Evolutionary conservation across 352 stramenopile genomes (phyloP), one percentile per base, ranked within the genome.

Genomic region (Peronospora destructor): DNA sequence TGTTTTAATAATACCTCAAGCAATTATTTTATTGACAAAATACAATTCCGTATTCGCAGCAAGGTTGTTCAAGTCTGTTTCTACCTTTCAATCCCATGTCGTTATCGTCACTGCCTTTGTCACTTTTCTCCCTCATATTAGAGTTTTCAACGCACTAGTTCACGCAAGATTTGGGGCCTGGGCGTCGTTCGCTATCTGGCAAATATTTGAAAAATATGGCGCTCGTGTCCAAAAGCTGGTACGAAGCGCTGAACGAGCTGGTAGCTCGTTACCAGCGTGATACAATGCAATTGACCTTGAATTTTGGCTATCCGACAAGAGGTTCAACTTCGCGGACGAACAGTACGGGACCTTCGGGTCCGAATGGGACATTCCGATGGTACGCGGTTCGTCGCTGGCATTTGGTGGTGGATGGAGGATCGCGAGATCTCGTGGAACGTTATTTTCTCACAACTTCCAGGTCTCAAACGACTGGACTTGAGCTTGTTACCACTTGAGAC

Each of bases 211-310:
- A 47, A 39, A 35, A 52, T 13, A 28, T 73, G 17, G 63, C 63
- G 23, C 56, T 79, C 13, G 68, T 79, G 38, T 41, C 49, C 2
- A 61, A 61, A 28, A 58, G 55, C 30, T 79, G 66, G 68, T 44
- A 23, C 4, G n/a, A 56, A n/a, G 52, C 55, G 5, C 37, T 74
- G 29, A 56, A 59, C 32, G 66, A 76, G 45, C n/a, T 76, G 4
- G 32, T 55, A 19, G 68, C 66, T 14, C 43, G 41, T 2, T 39
- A 43, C 10, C 52, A 48, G 9, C 63, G 66, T 23, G 53, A 62
- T 16, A 56, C 49, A 3, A 54, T 74, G 41, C 56, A 59, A 36
- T 34, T 79, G 21, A 62, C 56, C 12, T 53, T 79, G 9, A 56
- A 64, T 76, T n/a, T 19, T 69, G 35, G 46, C 10, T 14, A 55